These are phyloP conservation scores for Metschnikowia hibisci DNA, from an alignment of 805 yeast species.

Conservation along the genomic window DNA sequence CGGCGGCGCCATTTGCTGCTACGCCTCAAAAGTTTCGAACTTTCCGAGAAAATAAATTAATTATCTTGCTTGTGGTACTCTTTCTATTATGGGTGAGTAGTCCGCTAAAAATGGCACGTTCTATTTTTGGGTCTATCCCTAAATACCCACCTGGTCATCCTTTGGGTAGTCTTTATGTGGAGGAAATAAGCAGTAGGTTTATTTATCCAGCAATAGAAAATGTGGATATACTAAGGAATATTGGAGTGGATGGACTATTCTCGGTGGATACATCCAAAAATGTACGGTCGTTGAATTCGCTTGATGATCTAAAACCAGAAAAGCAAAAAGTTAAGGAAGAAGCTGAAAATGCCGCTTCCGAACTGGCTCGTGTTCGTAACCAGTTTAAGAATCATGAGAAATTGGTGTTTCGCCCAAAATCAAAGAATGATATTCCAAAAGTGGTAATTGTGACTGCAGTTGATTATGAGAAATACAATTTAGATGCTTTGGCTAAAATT, in stretches of 20 bases:
- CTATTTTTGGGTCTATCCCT: not conserved
- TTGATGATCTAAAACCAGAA: slow-evolving; percentile 39
- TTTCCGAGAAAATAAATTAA: slow-evolving; percentile 8
- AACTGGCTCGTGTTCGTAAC: slow-evolving; percentile 46
- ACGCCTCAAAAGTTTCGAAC: not conserved
- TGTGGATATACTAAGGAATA: slow-evolving; percentile 55
- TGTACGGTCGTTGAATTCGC: slow-evolving; percentile 37
- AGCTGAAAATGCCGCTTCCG: slow-evolving; percentile 44
- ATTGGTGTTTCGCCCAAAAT: slow-evolving; percentile 42
- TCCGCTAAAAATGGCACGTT: slow-evolving; percentile 6
- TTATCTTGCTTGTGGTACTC: slow-evolving; percentile 5
- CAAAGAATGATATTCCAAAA: slow-evolving; percentile 48
- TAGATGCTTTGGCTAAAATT: slow-evolving; percentile 57
- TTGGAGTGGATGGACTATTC: slow-evolving; percentile 42
- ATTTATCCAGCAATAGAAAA: slow-evolving; percentile 77
- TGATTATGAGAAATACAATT: slow-evolving; percentile 65
- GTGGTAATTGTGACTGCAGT: slow-evolving; percentile 74
- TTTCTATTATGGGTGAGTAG: slow-evolving; percentile 13
- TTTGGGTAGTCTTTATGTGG: slow-evolving; percentile 27
- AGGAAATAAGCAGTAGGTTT: slow-evolving; percentile 47
- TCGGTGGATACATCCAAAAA: slow-evolving; percentile 43
- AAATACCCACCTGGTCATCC: slow-evolving; percentile 34
- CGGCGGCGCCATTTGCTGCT: slow-evolving; percentile 4
- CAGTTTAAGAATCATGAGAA: slow-evolving; percentile 65
- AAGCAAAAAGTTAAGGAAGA: slow-evolving; percentile 40